These are phyloP conservation scores for Calonectria hawksworthii DNA, from an alignment of 2,329 filamentous ascomycete species.

Conservation along the genomic window DNA sequence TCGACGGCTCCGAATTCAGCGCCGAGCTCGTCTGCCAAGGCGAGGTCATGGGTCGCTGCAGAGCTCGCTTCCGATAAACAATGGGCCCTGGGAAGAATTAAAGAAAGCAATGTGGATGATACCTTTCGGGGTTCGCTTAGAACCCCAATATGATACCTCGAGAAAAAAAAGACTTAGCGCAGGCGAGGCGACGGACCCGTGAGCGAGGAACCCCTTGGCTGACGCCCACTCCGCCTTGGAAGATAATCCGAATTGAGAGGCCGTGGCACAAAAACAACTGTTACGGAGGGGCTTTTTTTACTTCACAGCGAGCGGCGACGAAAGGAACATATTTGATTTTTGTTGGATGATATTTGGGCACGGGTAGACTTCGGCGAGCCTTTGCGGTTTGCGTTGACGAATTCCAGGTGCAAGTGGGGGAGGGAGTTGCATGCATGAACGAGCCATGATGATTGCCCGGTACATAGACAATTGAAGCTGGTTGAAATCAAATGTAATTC, in stretches of 20 bases:
- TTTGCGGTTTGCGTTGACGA: constrained; percentile 29
- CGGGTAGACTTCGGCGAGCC: constrained; percentile 30
- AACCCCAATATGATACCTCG: constrained; percentile 46
- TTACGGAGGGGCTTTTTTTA: constrained; percentile 12
- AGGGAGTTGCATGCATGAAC: constrained; percentile 34
- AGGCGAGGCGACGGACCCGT: constrained; percentile 13
- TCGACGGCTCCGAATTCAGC: constrained; percentile 98
- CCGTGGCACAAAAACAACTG: constrained; percentile 21
- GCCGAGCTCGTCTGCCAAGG: constrained; percentile 99
- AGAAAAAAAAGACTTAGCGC: constrained; percentile 36
- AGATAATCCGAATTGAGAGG: constrained; percentile 17
- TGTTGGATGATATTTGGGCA: constrained; percentile 32
- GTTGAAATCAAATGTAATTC: constrained; percentile 23
- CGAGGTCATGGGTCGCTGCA: constrained; percentile 98
- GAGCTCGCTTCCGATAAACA: constrained; percentile 82
- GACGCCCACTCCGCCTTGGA: constrained; percentile 13
- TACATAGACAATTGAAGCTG: constrained; percentile 41
- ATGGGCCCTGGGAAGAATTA: constrained; percentile 18
- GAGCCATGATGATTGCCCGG: constrained; percentile 35
- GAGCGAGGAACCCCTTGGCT: constrained; percentile 11
- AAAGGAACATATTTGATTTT: constrained; percentile 12
- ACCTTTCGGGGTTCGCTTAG: constrained; percentile 41
- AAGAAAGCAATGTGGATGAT: constrained; percentile 37
- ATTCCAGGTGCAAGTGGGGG: constrained; percentile 23
- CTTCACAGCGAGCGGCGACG: constrained; percentile 12